Percentiles rank a stretch among this genome's conserved stretches.
These are phyloP conservation scores for Hemisphaericaspora nanyangensis DNA, from an alignment of 805 yeast species.

Conservation along the genomic window DNA sequence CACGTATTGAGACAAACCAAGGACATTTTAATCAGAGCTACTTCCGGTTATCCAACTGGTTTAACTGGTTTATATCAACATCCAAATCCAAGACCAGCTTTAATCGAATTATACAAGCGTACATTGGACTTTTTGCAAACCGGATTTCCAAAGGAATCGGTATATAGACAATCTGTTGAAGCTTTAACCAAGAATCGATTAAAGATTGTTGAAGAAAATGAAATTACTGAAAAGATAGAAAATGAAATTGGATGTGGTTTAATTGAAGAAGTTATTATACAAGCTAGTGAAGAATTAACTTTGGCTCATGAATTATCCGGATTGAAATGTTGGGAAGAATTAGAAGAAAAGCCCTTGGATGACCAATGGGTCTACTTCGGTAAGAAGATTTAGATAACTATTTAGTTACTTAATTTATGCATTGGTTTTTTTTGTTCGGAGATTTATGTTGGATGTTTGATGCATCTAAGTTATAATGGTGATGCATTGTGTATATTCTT, in stretches of 20 bases:
- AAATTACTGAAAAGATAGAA: constrained; percentile 64
- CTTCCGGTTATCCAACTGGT: constrained; percentile 74
- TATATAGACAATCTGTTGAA: constrained; percentile 73
- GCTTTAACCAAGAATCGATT: constrained; percentile 68
- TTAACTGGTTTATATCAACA: constrained; percentile 73
- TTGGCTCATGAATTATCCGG: constrained; percentile 65
- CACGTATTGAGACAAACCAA: constrained; percentile 41
- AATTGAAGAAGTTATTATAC: constrained; percentile 76
- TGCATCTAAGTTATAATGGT: too few species aligned
- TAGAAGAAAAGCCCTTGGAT: constrained; percentile 72
- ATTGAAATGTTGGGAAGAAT: constrained; percentile 74
- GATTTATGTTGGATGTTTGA: too few species aligned
- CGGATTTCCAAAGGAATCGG: constrained; percentile 67
- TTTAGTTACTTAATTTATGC: not conserved
- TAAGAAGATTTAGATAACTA: constrained; percentile 44
- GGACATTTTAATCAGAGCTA: constrained; percentile 55
- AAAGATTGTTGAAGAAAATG: constrained; percentile 59
- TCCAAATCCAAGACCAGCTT: constrained; percentile 80
- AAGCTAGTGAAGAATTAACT: constrained; percentile 76
- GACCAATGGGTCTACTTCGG: constrained; percentile 87
- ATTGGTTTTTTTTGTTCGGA: too few species aligned
- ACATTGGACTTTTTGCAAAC: constrained; percentile 57
- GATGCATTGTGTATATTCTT: not conserved
- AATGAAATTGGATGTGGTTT: constrained; percentile 74
- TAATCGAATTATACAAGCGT: constrained; percentile 64